Evolutionary conservation across 2,329 filamentous ascomycete genomes (phyloP), one percentile per base, ranked within the genome.

Genomic region (Diatrype stigma): DNA sequence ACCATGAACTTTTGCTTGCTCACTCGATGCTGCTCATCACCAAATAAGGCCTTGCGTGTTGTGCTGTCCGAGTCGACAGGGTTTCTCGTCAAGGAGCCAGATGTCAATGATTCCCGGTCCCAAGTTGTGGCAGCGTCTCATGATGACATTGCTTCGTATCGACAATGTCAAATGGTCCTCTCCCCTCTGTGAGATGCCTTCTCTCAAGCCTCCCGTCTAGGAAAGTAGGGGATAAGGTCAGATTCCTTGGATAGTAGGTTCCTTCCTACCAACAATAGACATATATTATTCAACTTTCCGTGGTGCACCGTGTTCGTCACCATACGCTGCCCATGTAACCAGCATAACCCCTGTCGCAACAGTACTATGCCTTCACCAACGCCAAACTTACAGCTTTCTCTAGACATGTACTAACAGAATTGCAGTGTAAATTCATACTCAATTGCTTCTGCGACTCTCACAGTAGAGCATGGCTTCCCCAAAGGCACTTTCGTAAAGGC

Each of bases 231-330:
- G 81, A 84, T n/a, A 97, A 97, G 72, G 86, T 96, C 54, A 86
- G 93, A 54, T 96, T 97, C 68, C 72, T 97, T 47, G 92, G 90
- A 69, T 96, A 92, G 93, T 96, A 78, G 73, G 84, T 72, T 46
- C 38, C 72, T 47, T 42, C 38, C 37, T 34, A 26, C 21, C 23
- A 38, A 32, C 48, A 44, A 46, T 44, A 45, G n/a, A n/a, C 14
- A 46, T n/a, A 22, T 21, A 30, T 35, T 40, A 17, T 28, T 51
- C 22, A 42, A 35, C 44, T 26, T 42, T 28, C 35, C 47, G 10
- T 10, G 26, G 6, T 10, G 26, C 26, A 30, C 10, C 10, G 26
- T 30, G 26, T 30, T 30, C 26, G 10, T 30, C 6, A 30, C 26
- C 5, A 30, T 30, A 5, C 6, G 6, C 10, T 30, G 6, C 10